These are phyloP conservation scores for Quaeritorhiza haematococci DNA, from an alignment of 371 early-diverging fungal genomes.

Conservation along the genomic window DNA sequence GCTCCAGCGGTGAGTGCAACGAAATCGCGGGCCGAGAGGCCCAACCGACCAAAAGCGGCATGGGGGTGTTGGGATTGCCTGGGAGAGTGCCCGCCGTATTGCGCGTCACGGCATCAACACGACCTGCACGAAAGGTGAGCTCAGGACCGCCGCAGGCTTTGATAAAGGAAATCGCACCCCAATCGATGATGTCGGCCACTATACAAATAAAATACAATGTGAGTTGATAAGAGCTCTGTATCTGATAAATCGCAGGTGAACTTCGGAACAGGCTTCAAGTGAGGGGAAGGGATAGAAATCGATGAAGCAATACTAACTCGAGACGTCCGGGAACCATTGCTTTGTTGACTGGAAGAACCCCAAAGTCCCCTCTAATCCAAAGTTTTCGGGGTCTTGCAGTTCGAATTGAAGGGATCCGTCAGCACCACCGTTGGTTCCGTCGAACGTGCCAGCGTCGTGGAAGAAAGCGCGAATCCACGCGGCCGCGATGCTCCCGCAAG, in stretches of 20 bases:
- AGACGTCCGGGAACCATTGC: too few species aligned
- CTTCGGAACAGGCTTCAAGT: too few species aligned
- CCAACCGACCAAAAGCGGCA: slow-evolving; percentile 20
- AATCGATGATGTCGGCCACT: too few species aligned
- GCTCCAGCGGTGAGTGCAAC: slow-evolving; percentile 17
- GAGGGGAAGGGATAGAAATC: too few species aligned
- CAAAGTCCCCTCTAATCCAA: background rate
- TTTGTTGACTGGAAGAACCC: too few species aligned
- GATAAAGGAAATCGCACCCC: too few species aligned
- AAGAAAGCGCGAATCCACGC: slow-evolving; percentile 34
- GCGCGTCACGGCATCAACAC: slow-evolving; percentile 8
- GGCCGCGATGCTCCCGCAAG: slow-evolving; percentile 34
- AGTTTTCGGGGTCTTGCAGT: slow-evolving; percentile 3
- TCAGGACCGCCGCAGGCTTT: too few species aligned
- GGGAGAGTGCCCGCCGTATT: too few species aligned
- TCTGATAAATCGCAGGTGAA: too few species aligned
- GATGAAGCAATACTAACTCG: too few species aligned
- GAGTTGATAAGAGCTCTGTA: too few species aligned
- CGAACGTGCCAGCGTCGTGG: slow-evolving; percentile 28
- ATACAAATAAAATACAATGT: too few species aligned
- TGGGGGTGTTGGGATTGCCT: background rate
- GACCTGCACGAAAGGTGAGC: slow-evolving; percentile 18
- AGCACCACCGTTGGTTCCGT: slow-evolving; percentile 16
- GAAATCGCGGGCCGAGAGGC: slow-evolving; percentile 20
- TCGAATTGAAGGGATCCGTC: slow-evolving; percentile 25